Evolutionary conservation across 192 early-diverging fungal genomes (phyloP).

Genomic region (Gonapodya prolifera): DNA sequence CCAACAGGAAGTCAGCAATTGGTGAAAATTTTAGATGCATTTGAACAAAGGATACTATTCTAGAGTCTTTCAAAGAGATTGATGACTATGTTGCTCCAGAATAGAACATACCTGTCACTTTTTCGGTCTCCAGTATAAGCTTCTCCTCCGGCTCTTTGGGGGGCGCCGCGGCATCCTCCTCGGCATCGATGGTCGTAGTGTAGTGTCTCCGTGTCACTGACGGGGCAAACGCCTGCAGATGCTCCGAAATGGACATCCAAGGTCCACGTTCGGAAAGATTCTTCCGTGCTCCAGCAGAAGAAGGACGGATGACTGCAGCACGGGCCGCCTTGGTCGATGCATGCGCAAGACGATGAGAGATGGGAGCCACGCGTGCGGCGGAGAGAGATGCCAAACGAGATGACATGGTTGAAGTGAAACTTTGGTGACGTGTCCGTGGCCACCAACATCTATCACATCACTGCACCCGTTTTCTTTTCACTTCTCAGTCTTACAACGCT

Average conservation of each 20-base stretch:
- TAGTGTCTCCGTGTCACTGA: neutral
- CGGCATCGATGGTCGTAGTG: neutral
- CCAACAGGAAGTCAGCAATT: no score
- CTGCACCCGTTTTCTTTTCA: neutral
- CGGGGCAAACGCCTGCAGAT: neutral
- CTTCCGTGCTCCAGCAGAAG: neutral
- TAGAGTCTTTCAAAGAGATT: no score
- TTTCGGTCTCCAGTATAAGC: neutral
- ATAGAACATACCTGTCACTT: neutral
- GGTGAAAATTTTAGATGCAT: no score
- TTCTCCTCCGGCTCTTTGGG: slow-evolving; percentile 1
- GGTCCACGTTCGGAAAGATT: neutral
- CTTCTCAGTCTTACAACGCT: neutral
- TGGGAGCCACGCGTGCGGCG: neutral
- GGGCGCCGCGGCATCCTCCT: neutral
- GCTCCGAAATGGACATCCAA: no score
- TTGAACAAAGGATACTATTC: no score
- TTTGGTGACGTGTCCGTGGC: neutral
- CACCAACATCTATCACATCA: neutral
- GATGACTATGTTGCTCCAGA: no score
- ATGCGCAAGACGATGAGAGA: neutral
- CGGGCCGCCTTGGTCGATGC: neutral
- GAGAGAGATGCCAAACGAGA: neutral
- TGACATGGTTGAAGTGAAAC: neutral
- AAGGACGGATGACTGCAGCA: neutral